Evolutionary conservation across 2,329 filamentous ascomycete genomes (phyloP).

Genomic region (Hirsutella minnesotensis): DNA sequence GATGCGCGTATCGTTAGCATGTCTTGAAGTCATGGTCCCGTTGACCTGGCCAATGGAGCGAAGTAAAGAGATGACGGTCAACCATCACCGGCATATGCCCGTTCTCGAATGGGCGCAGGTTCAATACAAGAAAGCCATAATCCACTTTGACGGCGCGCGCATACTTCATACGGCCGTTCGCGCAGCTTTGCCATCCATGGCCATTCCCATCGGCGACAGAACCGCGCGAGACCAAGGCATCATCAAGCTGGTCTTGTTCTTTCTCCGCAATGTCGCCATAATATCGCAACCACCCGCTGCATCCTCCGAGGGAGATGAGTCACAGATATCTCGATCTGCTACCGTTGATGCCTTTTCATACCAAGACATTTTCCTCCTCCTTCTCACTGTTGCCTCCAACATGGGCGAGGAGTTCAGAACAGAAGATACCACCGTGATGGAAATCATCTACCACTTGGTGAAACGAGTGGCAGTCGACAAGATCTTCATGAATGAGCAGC

Average conservation of each 20-base stretch:
- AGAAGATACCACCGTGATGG: slow-evolving; percentile 81
- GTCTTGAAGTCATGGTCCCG: slow-evolving; percentile 81
- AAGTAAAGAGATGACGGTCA: slow-evolving; percentile 73
- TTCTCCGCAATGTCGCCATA: slow-evolving; percentile 79
- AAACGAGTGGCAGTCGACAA: slow-evolving; percentile 79
- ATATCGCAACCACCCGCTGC: slow-evolving; percentile 64
- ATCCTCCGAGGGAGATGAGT: slow-evolving; percentile 75
- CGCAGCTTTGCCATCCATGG: slow-evolving; percentile 76
- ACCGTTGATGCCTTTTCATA: slow-evolving; percentile 81
- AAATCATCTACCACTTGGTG: slow-evolving; percentile 83
- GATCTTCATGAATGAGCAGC: slow-evolving; percentile 71
- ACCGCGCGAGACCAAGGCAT: slow-evolving; percentile 76
- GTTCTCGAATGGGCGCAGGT: slow-evolving; percentile 82
- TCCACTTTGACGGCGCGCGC: slow-evolving; percentile 67
- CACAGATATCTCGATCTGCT: slow-evolving; percentile 76
- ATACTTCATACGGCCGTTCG: slow-evolving; percentile 75
- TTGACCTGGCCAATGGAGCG: slow-evolving; percentile 89
- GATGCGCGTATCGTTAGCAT: slow-evolving; percentile 69
- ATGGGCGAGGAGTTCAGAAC: slow-evolving; percentile 87
- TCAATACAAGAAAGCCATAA: slow-evolving; percentile 76
- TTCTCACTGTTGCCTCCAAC: slow-evolving; percentile 81
- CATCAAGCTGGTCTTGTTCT: slow-evolving; percentile 80
- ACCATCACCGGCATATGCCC: slow-evolving; percentile 84
- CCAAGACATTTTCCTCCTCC: slow-evolving; percentile 78
- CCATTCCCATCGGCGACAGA: slow-evolving; percentile 62